These are phyloP conservation scores for Hanseniaspora mollemarum DNA, from an alignment of 805 yeast species.

Conservation along the genomic window DNA sequence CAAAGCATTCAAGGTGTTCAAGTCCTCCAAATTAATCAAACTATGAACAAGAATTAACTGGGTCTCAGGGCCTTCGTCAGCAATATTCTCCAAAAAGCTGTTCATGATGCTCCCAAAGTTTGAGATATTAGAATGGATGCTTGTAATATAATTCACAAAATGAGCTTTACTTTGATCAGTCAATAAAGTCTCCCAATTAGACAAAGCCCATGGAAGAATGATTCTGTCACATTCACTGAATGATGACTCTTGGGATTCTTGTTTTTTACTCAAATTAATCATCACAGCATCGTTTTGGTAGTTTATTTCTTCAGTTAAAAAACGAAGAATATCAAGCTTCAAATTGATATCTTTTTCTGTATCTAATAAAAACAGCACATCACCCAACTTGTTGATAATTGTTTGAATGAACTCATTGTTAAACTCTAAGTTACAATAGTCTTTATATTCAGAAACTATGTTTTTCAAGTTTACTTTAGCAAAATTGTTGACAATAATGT, in stretches of 20 bases:
- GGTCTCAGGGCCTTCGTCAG: constrained; percentile 15
- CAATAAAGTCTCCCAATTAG: constrained; percentile 8
- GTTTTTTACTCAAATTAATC: constrained; percentile 6
- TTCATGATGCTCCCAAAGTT: background rate
- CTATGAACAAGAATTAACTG: constrained; percentile 5
- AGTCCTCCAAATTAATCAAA: constrained; percentile 3
- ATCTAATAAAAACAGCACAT: background rate
- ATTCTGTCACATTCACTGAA: background rate
- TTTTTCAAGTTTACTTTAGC: constrained; percentile 39
- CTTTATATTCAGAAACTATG: constrained; percentile 55
- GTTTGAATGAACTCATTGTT: constrained; percentile 61
- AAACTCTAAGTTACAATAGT: constrained; percentile 65
- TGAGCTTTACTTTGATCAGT: constrained; percentile 6
- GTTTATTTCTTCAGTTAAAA: constrained; percentile 11
- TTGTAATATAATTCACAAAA: constrained; percentile 6
- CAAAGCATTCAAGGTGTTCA: background rate
- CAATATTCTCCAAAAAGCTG: background rate
- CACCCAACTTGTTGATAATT: constrained; percentile 7
- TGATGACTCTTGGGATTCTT: background rate
- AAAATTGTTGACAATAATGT: constrained; percentile 37
- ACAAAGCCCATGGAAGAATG: constrained; percentile 9
- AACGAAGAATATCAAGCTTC: constrained; percentile 1
- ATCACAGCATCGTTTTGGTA: constrained; percentile 14
- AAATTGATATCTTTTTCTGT: background rate
- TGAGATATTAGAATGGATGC: background rate